Base-by-base conservation (phyloP, 176 grass and related monocot genomes). In the Zea luxurians region DNA sequence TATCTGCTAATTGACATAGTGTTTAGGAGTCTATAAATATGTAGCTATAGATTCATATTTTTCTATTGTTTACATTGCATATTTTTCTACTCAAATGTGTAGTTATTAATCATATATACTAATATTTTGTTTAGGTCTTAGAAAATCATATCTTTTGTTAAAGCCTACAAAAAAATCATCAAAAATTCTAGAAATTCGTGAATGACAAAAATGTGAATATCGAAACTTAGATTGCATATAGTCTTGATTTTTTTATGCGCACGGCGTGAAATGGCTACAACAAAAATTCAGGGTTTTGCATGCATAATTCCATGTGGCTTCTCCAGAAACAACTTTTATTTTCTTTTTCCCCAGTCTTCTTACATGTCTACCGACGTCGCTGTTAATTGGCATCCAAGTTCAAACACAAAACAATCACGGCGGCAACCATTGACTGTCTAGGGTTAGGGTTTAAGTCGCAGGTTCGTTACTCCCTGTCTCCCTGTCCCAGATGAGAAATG, bases 351-450 rank as follows among this genome's bases (percentile, higher is more conserved):
- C 8, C 8, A 27, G 27, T 27, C 27, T 27, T 20, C 54, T 18
- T n/a, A 10, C 55, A 10, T 3, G 12, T 47, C 10, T 47, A 69
- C 10, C 20, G 43, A 70, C 11, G 68, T 70, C 68, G 68, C 20
- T 70, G 68, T 70, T 15, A 67, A 70, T n/a, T 46, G 66, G 4
- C 64, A 66, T 42, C 16, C 8, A 41, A 37, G 3, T 68, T 18
- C 52, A 57, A 18, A 54, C 50, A 54, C 50, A 54, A 54, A 55
- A 20, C 65, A 68, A 68, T 68, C 43, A 68, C 65, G 65, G 11
- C 40, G 41, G 41, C 38, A 68, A 8, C 66, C 18, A 68, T 21
- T 68, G 66, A 21, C 66, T 46, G 9, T 46, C 66, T 68, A 68
- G 66, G 66, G 66, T 68, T 68, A 68, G 66, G 66, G 66, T 11